Evolutionary conservation across 257 asterid species (phyloP).

Genomic region (Gentiana straminea): DNA sequence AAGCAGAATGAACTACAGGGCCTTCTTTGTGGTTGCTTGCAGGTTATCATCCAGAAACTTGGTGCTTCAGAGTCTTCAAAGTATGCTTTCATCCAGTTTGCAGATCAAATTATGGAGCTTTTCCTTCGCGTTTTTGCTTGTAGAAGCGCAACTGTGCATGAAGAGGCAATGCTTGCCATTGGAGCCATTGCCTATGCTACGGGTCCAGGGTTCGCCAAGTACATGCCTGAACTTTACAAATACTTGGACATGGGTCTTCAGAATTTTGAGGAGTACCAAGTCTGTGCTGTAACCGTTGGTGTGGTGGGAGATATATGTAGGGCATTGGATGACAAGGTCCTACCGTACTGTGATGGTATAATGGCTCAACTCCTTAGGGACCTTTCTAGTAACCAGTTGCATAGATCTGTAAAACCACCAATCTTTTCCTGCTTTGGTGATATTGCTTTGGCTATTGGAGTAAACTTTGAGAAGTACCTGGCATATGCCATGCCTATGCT

Average conservation of each 20-base stretch:
- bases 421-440: conserved; percentile 27
- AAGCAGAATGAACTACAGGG: conserved; percentile 23
- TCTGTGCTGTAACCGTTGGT: conserved; percentile 24
- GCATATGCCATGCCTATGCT: conserved; percentile 24
- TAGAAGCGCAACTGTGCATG: conserved; percentile 22
- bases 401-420: conserved; percentile 25
- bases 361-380: conserved; percentile 22
- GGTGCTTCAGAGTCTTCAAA: conserved; percentile 16
- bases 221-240: conserved; percentile 21
- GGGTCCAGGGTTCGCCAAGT: conserved; percentile 17
- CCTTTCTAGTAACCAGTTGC: conserved; percentile 19
- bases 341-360: conserved; percentile 24
- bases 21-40: conserved; percentile 22
- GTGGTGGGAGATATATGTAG: conserved; percentile 26
- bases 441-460: conserved; percentile 23
- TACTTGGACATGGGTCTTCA: conserved; percentile 27
- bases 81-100: conserved; percentile 16
- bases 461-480: conserved; percentile 20
- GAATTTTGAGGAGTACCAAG: conserved; percentile 26
- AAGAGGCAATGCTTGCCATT: conserved; percentile 26
- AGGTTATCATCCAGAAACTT: conserved; percentile 20
- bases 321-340: conserved; percentile 19
- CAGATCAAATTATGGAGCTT: conserved; percentile 18
- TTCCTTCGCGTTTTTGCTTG: conserved; percentile 22
- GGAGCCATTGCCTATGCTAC: conserved; percentile 22